Conservation (phyloP, 139 green algal species). For the Coccomyxa sp. region DNA sequence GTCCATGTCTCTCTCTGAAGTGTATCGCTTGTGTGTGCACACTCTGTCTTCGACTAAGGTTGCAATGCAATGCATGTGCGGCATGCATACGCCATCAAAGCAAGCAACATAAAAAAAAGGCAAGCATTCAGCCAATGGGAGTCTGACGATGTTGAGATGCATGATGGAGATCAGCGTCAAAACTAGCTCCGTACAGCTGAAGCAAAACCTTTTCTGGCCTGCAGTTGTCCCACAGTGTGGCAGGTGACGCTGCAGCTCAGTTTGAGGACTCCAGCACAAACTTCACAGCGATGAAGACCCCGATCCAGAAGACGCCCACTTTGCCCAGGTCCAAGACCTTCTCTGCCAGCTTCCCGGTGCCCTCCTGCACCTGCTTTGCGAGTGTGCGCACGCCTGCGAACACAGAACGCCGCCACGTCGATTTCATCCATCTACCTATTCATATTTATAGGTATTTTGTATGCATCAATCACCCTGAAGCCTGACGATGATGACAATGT, state of each 20-base stretch:
- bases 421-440: background rate
- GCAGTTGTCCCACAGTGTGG: too few species aligned
- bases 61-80: too few species aligned
- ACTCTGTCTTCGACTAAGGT: too few species aligned
- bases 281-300: slow-evolving; percentile 47
- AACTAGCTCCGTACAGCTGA: too few species aligned
- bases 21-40: too few species aligned
- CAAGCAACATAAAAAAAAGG: too few species aligned
- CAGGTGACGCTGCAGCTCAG: background rate
- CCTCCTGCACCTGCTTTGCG: background rate
- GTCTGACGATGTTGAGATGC: too few species aligned
- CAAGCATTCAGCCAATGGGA: too few species aligned
- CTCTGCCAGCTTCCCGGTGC: slow-evolving; percentile 20
- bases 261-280: slow-evolving; percentile 33
- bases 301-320: slow-evolving; percentile 51
- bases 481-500: background rate
- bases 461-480: background rate
- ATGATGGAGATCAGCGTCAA: too few species aligned
- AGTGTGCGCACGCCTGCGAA: slow-evolving; percentile 3
- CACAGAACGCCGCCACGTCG: background rate
- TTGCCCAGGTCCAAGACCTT: slow-evolving; percentile 30
- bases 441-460: background rate
- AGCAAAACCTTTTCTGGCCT: too few species aligned
- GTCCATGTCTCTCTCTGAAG: too few species aligned
- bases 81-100: too few species aligned